Evolutionary conservation across 257 asterid species (phyloP), one percentile per base, ranked within the genome.

Genomic region (Plantago major): DNA sequence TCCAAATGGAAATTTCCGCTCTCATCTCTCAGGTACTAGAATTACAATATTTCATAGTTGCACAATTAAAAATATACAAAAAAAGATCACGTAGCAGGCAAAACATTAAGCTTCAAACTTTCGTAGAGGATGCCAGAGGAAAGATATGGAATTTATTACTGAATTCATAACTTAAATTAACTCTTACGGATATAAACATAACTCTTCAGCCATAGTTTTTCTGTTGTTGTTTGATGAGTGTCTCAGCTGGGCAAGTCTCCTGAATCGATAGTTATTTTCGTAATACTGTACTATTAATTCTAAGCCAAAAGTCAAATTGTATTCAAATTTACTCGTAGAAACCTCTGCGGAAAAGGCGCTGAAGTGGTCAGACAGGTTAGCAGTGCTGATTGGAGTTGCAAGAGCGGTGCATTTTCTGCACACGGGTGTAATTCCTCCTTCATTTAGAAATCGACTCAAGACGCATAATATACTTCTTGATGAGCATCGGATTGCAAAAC

Each of bases 401-500:
- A 86, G 86, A 78, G 96, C 96, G 55, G 91, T 89, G 52, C 99
- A 86, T 76, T 92, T 89, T 73, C 90, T 92, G 60, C 99, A 86
- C 63, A 89, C 96, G 3, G 96, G 98, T 18, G 89, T 89, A 28
- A 83, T 89, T 51, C 90, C 99, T 11, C 85, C 95, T 68, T 82
- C 86, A 62, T 76, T 77, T 33, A 73, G 67, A 70, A 92, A 92
- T 71, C 82, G 76, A 19, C 81, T 92, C 66, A 92, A 81, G 79
- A 83, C 94, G 6, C 75, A 81, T 60, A 92, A 84, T 65, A 78
- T 92, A 75, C 83, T 92, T 58, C 83, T 92, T 9, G 97, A 92
- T 60, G 89, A 84, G 67, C 91, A 92, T 67, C 74, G 81, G 71
- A 76, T 92, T 65, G 94, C 97, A 55, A 89, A 89, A 73, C 86